Evolutionary conservation across 2,329 filamentous ascomycete species (phyloP).

Genomic region (Annulohypoxylon truncatum): DNA sequence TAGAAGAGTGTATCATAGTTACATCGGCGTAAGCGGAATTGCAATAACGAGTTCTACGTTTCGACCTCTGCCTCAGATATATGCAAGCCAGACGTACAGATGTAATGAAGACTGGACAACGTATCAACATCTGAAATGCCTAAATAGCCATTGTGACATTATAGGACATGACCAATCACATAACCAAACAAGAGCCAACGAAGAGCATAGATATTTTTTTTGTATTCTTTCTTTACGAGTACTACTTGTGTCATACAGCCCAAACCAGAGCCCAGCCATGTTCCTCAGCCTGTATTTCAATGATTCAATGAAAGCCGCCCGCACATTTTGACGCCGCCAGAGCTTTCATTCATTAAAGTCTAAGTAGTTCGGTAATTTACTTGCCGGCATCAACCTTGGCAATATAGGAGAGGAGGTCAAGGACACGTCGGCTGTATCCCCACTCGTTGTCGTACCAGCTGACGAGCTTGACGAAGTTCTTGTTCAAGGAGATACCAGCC

Average conservation of each 20-base stretch:
- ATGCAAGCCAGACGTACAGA: not conserved
- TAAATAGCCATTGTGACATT: not conserved
- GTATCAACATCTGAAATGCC: not conserved
- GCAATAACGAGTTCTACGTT: slow-evolving; percentile 27
- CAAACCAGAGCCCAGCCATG: slow-evolving; percentile 25
- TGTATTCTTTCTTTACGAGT: slow-evolving; percentile 29
- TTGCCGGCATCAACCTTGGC: slow-evolving; percentile 77
- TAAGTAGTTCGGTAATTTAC: slow-evolving; percentile 48
- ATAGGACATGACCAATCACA: slow-evolving; percentile 1
- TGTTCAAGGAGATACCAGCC: slow-evolving; percentile 98
- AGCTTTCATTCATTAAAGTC: slow-evolving; percentile 44
- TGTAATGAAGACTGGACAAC: not conserved
- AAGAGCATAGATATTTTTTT: slow-evolving; percentile 19
- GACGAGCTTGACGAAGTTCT: slow-evolving; percentile 99
- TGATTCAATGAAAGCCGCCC: slow-evolving; percentile 27
- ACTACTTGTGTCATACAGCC: slow-evolving; percentile 30
- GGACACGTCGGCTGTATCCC: slow-evolving; percentile 97
- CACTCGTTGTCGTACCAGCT: slow-evolving; percentile 99
- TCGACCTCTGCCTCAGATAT: slow-evolving; percentile 6
- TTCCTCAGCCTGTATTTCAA: slow-evolving; percentile 28
- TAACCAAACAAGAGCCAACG: not conserved
- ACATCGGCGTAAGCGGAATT: slow-evolving; percentile 36
- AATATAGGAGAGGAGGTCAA: slow-evolving; percentile 83
- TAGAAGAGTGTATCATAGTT: slow-evolving; percentile 45
- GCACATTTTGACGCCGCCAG: slow-evolving; percentile 23